phyloP scores from a whole-genome alignment of 768 basidiomycete genomes.

The Leccinum longicurvipes region DNA sequence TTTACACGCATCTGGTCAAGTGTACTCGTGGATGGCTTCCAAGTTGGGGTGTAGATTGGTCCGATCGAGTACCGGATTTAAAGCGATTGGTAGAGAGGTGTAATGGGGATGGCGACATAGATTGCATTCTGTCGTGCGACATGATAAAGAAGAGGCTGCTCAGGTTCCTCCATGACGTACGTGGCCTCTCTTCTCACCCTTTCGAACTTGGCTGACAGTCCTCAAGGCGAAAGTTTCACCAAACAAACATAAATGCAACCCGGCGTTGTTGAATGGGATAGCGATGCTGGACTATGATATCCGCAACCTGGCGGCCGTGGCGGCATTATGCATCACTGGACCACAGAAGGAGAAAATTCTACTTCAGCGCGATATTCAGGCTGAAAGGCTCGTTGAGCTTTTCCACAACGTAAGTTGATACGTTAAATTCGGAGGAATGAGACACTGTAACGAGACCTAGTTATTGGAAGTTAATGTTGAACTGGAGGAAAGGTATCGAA shows the following conservation, averaged over 20 bases:
- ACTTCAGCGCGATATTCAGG: neutral
- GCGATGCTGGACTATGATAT: slow-evolving; percentile 18
- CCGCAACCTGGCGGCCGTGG: slow-evolving; percentile 17
- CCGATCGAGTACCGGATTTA: slow-evolving; percentile 3
- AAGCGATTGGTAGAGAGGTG: slow-evolving; percentile 7
- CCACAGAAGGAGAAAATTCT: slow-evolving; percentile 1
- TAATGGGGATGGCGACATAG: neutral
- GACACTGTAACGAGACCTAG: slow-evolving; percentile 11
- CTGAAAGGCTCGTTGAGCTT: slow-evolving; percentile 18
- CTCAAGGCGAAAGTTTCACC: slow-evolving; percentile 7
- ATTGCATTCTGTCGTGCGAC: slow-evolving; percentile 14
- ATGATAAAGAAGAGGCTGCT: slow-evolving; percentile 11
- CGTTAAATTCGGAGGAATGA: neutral
- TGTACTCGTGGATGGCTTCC: slow-evolving; percentile 17
- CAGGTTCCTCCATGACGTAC: slow-evolving; percentile 16
- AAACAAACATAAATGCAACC: slow-evolving; percentile 24
- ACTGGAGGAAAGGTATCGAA: slow-evolving; percentile 17
- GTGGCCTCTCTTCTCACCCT: neutral
- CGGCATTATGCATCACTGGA: slow-evolving; percentile 11
- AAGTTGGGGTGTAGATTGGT: slow-evolving; percentile 10
- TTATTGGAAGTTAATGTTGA: slow-evolving; percentile 19
- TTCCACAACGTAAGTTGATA: slow-evolving; percentile 22
- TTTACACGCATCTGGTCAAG: slow-evolving; percentile 23
- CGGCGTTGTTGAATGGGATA: slow-evolving; percentile 14
- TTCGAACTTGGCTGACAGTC: slow-evolving; percentile 7